Base-by-base conservation (phyloP, 2,329 filamentous ascomycete species). In the Cercospora brassicicola region DNA sequence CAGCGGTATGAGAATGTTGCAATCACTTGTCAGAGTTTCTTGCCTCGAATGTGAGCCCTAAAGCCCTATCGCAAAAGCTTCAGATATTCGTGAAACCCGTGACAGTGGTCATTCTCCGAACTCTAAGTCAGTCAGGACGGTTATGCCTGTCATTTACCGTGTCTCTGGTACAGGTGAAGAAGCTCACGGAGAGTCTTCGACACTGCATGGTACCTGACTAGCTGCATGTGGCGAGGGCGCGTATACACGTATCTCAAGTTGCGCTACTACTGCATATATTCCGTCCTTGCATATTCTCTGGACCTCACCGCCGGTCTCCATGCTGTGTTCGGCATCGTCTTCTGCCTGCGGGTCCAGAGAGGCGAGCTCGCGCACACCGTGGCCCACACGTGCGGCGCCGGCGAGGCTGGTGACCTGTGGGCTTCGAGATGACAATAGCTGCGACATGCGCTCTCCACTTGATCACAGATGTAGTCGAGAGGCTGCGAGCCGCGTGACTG, bases 391-490 rank as follows among this genome's bases (percentile, higher is more conserved):
- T 23, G 45, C 45, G 45, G 45, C 18, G 45, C 18, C 18, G 45
- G 45, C 45, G 45, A 51, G 45, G 45, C 42, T 48, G 42, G 42
- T 23, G 42, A 23, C 20, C n/a, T 23, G 42, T 48, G 18, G 42
- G 42, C 18, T 11, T 26, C 20, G 11, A 51, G 45, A 51, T 51
- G 45, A 51, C 18, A 51, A 23, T 26, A 48, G 18, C 18, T 23
- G 63, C 63, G 59, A 62, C 42, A 42, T 28, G 26, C 60, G 42
- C 60, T 36, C 60, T 62, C 60, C 59, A 61, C 59, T 61, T 61
- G 59, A 61, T 15, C 42, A 61, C 59, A 61, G 59, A 45, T 11
- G 59, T 48, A 48, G 33, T 45, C 33, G 36, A 61, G 59, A 48
- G 59, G 59, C 59, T 61, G 59, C 42, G 36, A 62, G 11, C 13